A percentile compares a stretch with the other conserved stretches of the same genome.
Conservation (phyloP, 768 basidiomycete genomes). For the Panaeolus papilionaceus region DNA sequence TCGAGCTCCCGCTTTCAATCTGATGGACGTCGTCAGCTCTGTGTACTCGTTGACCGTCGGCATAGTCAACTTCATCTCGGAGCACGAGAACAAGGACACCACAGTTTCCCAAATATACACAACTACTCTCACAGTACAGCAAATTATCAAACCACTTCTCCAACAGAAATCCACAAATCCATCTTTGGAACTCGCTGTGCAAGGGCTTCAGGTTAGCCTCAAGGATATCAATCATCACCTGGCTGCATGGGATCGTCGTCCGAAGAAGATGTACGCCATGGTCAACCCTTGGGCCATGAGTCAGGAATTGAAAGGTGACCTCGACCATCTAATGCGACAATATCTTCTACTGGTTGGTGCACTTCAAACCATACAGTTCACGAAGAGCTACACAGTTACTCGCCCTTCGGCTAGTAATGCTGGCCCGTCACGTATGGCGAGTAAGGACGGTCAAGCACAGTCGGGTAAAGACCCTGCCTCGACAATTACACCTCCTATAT, state of each 20-base stretch:
- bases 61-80: not conserved
- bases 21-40: constrained; percentile 2
- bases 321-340: not conserved
- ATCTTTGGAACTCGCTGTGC: not conserved
- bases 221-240: not conserved
- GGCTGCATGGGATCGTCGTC: not conserved
- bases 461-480: not conserved
- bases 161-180: not conserved
- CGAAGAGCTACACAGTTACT: not conserved
- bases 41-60: not conserved
- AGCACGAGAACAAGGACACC: constrained; percentile 9
- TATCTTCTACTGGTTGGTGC: not conserved
- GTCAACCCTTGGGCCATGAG: not conserved
- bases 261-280: not conserved
- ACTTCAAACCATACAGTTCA: not conserved
- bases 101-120: not conserved
- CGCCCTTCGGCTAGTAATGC: not conserved
- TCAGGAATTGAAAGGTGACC: not conserved
- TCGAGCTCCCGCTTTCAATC: not conserved
- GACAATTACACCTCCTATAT: not conserved
- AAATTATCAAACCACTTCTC: not conserved
- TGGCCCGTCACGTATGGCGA: not conserved
- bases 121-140: not conserved
- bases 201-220: not conserved
- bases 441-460: not conserved